phyloP scores from a whole-genome alignment of 169 alveolate genomes.

The Toxoplasma gondii region DNA sequence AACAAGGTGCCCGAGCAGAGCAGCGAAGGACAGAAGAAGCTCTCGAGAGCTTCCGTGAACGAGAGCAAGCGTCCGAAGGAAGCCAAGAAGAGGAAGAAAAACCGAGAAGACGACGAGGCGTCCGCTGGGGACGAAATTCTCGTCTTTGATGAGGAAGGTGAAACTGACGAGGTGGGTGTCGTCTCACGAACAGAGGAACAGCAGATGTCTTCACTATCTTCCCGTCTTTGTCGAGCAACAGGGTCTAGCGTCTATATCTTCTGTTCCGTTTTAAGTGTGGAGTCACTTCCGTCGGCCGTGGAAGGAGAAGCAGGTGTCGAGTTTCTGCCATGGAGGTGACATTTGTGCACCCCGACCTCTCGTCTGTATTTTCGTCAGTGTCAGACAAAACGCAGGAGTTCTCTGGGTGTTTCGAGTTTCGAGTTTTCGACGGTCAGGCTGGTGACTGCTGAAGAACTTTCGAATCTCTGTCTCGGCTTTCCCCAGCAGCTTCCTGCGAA shows the following conservation, averaged over 20 bases:
- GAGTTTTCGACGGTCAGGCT: too few species aligned
- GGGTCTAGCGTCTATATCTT: not conserved
- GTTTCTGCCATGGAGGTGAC: not conserved
- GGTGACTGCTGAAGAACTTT: too few species aligned
- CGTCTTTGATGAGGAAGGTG: constrained; percentile 23
- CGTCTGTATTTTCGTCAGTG: too few species aligned
- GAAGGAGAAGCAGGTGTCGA: not conserved
- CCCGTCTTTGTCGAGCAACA: not conserved
- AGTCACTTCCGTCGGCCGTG: not conserved
- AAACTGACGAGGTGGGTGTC: not conserved
- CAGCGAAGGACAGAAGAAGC: not conserved
- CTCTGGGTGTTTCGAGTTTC: too few species aligned
- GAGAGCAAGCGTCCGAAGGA: not conserved
- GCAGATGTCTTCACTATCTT: not conserved
- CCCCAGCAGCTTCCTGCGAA: too few species aligned
- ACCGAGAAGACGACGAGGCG: not conserved
- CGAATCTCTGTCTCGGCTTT: too few species aligned
- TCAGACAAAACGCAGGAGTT: too few species aligned
- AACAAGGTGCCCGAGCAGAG: not conserved
- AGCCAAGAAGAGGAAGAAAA: not conserved
- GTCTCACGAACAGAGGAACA: not conserved
- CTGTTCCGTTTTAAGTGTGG: not conserved
- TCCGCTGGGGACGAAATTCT: not conserved
- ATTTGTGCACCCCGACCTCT: not conserved
- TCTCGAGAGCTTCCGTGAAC: not conserved